These are phyloP conservation scores for Arthroderma sp. DNA, from an alignment of 2,329 filamentous ascomycete species.

Conservation along the genomic window DNA sequence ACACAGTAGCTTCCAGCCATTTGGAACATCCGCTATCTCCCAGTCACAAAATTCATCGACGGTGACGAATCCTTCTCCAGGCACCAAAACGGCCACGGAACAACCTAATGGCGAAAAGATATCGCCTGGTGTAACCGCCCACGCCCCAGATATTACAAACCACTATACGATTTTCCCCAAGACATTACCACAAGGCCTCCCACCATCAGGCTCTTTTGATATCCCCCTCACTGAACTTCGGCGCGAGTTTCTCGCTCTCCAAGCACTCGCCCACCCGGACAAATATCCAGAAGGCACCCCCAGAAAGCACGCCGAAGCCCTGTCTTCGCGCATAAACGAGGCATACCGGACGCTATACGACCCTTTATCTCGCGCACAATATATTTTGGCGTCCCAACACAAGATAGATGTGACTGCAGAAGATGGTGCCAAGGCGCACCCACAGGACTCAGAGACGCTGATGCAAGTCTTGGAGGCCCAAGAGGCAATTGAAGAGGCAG, in stretches of 20 bases:
- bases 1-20: not conserved
- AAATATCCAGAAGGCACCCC: constrained; percentile 34
- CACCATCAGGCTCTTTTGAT: constrained; percentile 61
- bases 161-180: constrained; percentile 83
- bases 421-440: constrained; percentile 58
- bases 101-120: not conserved
- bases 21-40: not conserved
- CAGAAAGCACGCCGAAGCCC: constrained; percentile 55
- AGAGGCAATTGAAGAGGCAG: constrained; percentile 60
- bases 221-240: constrained; percentile 59
- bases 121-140: not conserved
- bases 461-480: constrained; percentile 77
- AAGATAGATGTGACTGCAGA: constrained; percentile 61
- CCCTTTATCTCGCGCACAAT: constrained; percentile 75
- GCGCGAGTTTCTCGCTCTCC: constrained; percentile 73
- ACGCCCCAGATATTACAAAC: constrained; percentile 35
- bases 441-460: constrained; percentile 57
- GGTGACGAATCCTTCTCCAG: not conserved
- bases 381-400: constrained; percentile 53
- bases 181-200: constrained; percentile 63
- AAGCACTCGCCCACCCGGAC: constrained; percentile 41
- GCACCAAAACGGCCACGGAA: not conserved
- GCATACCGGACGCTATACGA: constrained; percentile 75
- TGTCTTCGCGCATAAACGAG: constrained; percentile 76
- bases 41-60: too few species aligned